Evolutionary conservation across 441 rosid genomes (phyloP).

Genomic region (Corymbia citriodora): DNA sequence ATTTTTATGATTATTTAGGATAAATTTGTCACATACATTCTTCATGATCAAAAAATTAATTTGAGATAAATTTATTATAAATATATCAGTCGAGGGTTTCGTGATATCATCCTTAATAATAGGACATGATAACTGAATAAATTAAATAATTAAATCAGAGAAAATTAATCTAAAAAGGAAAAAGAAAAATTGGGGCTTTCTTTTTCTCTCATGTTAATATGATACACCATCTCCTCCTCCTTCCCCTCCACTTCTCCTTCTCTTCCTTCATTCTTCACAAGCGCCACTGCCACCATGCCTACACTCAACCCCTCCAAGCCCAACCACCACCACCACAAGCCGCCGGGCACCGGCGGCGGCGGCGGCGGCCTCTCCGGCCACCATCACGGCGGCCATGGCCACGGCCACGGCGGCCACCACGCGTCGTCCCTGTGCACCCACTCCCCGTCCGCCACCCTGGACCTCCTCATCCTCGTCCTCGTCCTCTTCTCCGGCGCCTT

Average conservation of each 20-base stretch:
- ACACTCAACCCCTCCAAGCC: slow-evolving; percentile 29
- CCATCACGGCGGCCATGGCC: not conserved
- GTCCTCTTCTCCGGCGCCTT: slow-evolving; percentile 80
- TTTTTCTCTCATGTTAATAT: slow-evolving; percentile 25
- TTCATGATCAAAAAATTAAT: no score
- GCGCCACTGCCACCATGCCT: slow-evolving; percentile 19
- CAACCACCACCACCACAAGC: slow-evolving; percentile 18
- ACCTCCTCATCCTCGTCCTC: slow-evolving; percentile 64
- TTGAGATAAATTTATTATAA: no score
- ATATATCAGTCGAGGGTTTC: no score
- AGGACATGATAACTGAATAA: no score
- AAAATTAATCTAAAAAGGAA: not conserved
- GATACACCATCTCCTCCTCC: slow-evolving; percentile 44
- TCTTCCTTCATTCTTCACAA: slow-evolving; percentile 3
- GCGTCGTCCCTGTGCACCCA: slow-evolving; percentile 49
- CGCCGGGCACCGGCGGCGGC: not conserved
- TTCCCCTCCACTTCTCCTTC: not conserved
- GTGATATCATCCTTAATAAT: no score
- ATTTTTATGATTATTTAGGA: no score
- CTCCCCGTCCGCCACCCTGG: slow-evolving; percentile 86
- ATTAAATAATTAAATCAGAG: not conserved
- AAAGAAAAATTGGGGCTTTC: not conserved
- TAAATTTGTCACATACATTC: no score
- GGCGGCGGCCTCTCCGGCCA: slow-evolving; percentile 17
- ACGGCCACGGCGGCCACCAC: not conserved